Evolutionary conservation across 1,139 yeast genomes (phyloP).

Genomic region (Yamadazyma jaroonii): DNA sequence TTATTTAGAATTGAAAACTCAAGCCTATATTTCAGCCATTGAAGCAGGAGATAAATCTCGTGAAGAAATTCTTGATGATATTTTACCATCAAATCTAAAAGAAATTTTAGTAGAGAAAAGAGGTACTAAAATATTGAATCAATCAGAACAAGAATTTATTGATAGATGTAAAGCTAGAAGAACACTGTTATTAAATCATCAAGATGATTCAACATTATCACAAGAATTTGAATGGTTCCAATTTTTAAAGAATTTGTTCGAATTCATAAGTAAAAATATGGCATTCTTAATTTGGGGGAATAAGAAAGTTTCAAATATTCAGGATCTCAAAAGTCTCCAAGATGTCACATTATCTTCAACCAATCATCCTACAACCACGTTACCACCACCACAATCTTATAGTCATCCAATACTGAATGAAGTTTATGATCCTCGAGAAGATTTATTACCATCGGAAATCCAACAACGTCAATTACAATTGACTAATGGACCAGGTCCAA

Average conservation of each 20-base stretch:
- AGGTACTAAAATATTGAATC: constrained; percentile 42
- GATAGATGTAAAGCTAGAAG: constrained; percentile 68
- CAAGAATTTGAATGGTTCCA: constrained; percentile 34
- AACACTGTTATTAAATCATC: constrained; percentile 52
- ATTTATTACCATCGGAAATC: constrained; percentile 46
- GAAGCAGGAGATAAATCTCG: constrained; percentile 69
- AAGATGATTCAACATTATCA: constrained; percentile 42
- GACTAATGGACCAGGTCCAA: constrained; percentile 28
- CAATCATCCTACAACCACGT: not conserved
- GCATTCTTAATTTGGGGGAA: constrained; percentile 72
- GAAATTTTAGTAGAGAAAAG: constrained; percentile 29
- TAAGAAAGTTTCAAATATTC: constrained; percentile 17
- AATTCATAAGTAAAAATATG: constrained; percentile 73
- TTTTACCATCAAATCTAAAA: constrained; percentile 69
- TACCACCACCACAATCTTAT: not conserved
- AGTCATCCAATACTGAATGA: constrained; percentile 1
- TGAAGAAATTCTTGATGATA: constrained; percentile 68
- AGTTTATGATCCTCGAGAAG: constrained; percentile 8
- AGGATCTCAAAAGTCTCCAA: not conserved
- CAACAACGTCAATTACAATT: constrained; percentile 43
- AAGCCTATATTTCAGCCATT: constrained; percentile 87
- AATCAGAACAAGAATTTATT: constrained; percentile 71
- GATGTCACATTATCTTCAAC: not conserved
- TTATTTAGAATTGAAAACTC: constrained; percentile 86
- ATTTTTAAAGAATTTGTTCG: constrained; percentile 62